Evolutionary conservation across 306 rosid species (phyloP), one percentile per base, ranked within the genome.

Genomic region (Rosa lucieae): DNA sequence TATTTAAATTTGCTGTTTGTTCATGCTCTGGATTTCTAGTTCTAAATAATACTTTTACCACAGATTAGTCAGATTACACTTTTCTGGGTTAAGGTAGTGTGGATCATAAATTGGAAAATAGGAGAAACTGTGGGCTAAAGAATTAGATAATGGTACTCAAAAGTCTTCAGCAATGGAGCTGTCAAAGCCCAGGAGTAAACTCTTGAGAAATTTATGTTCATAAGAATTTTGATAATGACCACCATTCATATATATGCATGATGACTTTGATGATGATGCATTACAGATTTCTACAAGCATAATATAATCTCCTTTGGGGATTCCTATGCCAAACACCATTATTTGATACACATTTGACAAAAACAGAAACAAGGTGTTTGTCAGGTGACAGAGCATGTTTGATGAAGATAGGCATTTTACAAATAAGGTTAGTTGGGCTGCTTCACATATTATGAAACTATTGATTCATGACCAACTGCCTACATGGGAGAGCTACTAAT

Each of bases 171-270:
- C 65, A 42, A 49, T 56, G 61, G 43, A 74, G 69, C 59, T 83
- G 77, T 61, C 77, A 74, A 48, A 69, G 23, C 42, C 61, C 11
- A 59, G 23, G 58, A 59, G 80, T 78, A 79, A 78, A 74, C 77
- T 78, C 70, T 53, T 5, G 59, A 32, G 70, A 63, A 75, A 52
- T 44, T 75, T 17, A 29, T 63, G 63, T 67, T 74, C 66, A 35
- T 26, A 71, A 29, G 66, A 76, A 62, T 68, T 53, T 39, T 56
- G 40, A 48, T 49, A 18, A 68, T 15, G 53, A 74, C 73, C 73
- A 73, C 76, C 67, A 73, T 37, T 53, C 11, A 10, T 21, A n/a
- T 14, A 66, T 6, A 0, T 23, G 10, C 9, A 66, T 15, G n/a
- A 15, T 12, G 42, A 63, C 26, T 23, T 23, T 62, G 20, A 65